These are phyloP conservation scores for Ogataea saltuana DNA, from an alignment of 805 yeast species.

Conservation along the genomic window DNA sequence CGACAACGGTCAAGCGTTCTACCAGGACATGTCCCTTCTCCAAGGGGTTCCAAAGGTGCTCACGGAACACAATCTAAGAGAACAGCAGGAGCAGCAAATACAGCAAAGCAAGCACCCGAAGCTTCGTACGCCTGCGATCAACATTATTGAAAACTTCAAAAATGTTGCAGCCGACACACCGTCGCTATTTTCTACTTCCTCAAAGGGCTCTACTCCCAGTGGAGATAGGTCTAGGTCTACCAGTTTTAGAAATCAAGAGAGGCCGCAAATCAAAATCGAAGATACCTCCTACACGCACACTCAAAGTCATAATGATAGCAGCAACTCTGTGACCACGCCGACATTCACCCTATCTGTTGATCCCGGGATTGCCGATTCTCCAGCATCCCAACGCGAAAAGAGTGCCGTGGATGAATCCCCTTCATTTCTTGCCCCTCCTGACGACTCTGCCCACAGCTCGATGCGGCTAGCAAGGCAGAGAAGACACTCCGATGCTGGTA, in stretches of 20 bases:
- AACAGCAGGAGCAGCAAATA: constrained; percentile 17
- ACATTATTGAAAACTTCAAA: constrained; percentile 40
- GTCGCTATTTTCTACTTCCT: constrained; percentile 53
- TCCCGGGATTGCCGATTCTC: constrained; percentile 5
- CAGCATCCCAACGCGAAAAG: constrained; percentile 1
- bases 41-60: constrained; percentile 18
- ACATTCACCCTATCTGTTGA: constrained; percentile 12
- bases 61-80: constrained; percentile 27
- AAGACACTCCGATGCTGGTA: constrained; percentile 28
- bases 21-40: constrained; percentile 11
- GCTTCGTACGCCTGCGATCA: constrained; percentile 20
- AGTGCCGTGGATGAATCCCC: background rate
- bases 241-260: constrained; percentile 18
- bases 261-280: constrained; percentile 30
- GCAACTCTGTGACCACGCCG: constrained; percentile 7
- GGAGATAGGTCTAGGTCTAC: constrained; percentile 34
- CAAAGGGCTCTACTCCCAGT: constrained; percentile 38
- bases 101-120: background rate
- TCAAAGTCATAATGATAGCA: background rate
- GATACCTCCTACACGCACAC: constrained; percentile 20
- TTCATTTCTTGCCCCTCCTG: constrained; percentile 28
- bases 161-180: constrained; percentile 49
- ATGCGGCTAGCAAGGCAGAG: constrained; percentile 45
- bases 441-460: constrained; percentile 31
- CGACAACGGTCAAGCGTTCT: constrained; percentile 1